Percentiles rank a stretch among this genome's conserved stretches.
Conservation (phyloP, 2,329 filamentous ascomycete species). For the Colletotrichum echinochloae region DNA sequence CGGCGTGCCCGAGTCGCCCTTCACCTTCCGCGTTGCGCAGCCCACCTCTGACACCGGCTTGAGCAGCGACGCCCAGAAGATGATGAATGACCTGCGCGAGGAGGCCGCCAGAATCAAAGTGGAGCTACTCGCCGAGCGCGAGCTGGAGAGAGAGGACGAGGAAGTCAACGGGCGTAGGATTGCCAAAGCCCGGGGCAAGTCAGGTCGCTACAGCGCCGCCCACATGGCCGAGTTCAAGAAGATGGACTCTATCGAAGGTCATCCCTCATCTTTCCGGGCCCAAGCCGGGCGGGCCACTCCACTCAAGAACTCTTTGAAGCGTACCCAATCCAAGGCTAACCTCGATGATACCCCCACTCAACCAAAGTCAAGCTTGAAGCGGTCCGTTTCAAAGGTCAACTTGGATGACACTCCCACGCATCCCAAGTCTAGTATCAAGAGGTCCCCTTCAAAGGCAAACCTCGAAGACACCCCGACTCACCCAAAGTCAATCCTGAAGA, state of each 20-base stretch:
- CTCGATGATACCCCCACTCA: slow-evolving; percentile 52
- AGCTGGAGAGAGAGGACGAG: slow-evolving; percentile 64
- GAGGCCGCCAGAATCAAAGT: slow-evolving; percentile 45
- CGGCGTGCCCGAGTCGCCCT: slow-evolving; percentile 66
- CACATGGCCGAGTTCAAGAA: slow-evolving; percentile 94
- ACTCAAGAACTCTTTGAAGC: slow-evolving; percentile 52
- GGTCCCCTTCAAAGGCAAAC: slow-evolving; percentile 51
- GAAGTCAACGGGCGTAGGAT: slow-evolving; percentile 72
- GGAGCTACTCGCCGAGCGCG: slow-evolving; percentile 60
- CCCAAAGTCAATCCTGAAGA: slow-evolving; percentile 58
- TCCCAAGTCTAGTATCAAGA: slow-evolving; percentile 59
- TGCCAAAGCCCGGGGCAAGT: slow-evolving; percentile 82
- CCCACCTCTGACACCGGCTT: slow-evolving; percentile 64
- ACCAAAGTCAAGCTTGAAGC: slow-evolving; percentile 50
- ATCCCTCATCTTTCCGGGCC: slow-evolving; percentile 81
- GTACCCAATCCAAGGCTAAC: slow-evolving; percentile 60
- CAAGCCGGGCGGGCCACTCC: slow-evolving; percentile 67
- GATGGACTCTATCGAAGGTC: slow-evolving; percentile 95
- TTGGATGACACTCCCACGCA: slow-evolving; percentile 47
- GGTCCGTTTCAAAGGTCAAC: slow-evolving; percentile 49
- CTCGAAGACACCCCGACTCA: slow-evolving; percentile 42
- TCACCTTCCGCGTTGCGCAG: slow-evolving; percentile 73
- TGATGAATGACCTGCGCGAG: slow-evolving; percentile 77
- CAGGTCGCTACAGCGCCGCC: slow-evolving; percentile 82
- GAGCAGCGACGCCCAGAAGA: slow-evolving; percentile 69